Evolutionary conservation across 2,329 filamentous ascomycete genomes (phyloP), one percentile per base, ranked within the genome.

Genomic region (Colletotrichum siamense): DNA sequence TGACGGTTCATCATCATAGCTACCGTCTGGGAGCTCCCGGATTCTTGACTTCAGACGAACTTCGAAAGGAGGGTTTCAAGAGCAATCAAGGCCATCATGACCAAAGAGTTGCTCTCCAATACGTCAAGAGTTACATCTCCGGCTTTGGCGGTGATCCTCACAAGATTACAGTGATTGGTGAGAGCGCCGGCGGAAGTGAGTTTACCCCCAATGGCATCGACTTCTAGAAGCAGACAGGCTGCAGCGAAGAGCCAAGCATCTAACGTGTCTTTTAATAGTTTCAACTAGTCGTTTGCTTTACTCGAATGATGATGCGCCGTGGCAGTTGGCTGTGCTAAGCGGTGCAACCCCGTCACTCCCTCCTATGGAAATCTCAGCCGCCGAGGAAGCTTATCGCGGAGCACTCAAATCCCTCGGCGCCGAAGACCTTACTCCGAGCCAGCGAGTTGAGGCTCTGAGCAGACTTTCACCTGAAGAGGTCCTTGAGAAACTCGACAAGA

Each of bases 131-230:
- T 9, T 79, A 85, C 63, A 83, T 85, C 63, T 71, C 78, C 2
- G 80, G 81, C 8, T 85, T 86, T 71, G 83, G 83, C 5, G 83
- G 83, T n/a, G 82, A 85, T 71, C 80, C 81, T 8, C 68, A 79
- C 4, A 77, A 78, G 18, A 79, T 84, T 28, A 85, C 83, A 0
- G 77, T 85, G 8, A 81, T 85, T n/a, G 89, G 89, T 18, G 85
- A 89, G 78, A 88, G 86, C 64, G 87, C 87, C 8, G 89, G 89
- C 36, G 88, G 82, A n/a, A 82, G 87, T 85, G 81, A 78, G 84
- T 78, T 10, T 52, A 24, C 10, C 15, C 26, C 26, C 24, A 59
- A 59, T 16, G 15, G 26, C 16, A 28, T 59, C 55, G 26, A 2
- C 15, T 28, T 18, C 15, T 24, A 3, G 4, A 52, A 52, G 44